Base-by-base conservation (phyloP, 1,139 yeast species). In the Arxiozyma heterogenica region DNA sequence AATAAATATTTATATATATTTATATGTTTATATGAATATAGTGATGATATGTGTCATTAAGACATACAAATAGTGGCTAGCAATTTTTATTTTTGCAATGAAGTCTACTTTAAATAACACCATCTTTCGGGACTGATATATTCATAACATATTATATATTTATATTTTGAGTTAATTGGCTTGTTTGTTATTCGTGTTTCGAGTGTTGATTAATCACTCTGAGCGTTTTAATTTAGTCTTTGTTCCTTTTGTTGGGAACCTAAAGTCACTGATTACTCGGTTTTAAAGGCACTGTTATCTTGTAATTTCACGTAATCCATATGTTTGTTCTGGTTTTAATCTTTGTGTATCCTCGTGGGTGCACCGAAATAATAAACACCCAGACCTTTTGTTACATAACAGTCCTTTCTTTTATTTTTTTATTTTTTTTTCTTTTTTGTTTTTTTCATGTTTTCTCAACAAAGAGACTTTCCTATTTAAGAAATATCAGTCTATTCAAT, bases 41-140 rank as follows among this genome's bases (percentile, higher is more conserved):
- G 70, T 68, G 72, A 68, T 68, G 72, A 68, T 61, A 68, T 57
- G 56, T 65, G 66, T 59, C 64, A 57, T 58, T 61, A 52, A 47
- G 64, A 59, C 68, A 65, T 62, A 60, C 59, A 47, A 56, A 57
- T 60, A 60, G 70, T 68, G 70, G 64, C 71, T 67, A 68, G 71
- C 68, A 52, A 51, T 45, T 22, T 38, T 34, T 12, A 15, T 34
- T 34, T 34, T 46, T 58, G 68, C 72, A 57, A 67, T 69, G 72
- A 58, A 64, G 72, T 69, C 67, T 64, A 67, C 70, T 66, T 62
- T 59, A 61, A 61, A 61, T 65, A 63, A 66, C 39, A 34, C 72
- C 72, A 69, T 69, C 72, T 69, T 69, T 69, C 72, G 72, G 72
- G 72, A 60, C 72, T 69, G 72, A 69, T 62, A 56, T 55, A 23